Conservation (phyloP, 192 early-diverging fungal genomes). For the Backusella mclennaniae region DNA sequence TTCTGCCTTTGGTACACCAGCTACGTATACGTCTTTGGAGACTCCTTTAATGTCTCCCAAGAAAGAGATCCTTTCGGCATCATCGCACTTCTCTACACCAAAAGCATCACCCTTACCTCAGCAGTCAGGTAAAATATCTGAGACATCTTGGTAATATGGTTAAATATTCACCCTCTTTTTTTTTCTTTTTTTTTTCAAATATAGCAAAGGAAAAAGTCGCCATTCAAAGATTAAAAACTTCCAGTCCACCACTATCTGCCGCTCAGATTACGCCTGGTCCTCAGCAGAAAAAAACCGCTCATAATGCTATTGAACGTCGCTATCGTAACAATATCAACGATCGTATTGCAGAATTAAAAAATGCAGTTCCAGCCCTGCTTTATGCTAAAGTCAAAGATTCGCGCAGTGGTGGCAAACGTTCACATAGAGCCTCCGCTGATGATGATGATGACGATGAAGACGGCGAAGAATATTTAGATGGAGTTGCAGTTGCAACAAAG, state of each 20-base stretch:
- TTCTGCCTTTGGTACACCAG: neutral
- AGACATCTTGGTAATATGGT: neutral
- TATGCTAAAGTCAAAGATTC: slow-evolving; percentile 40
- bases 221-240: slow-evolving; percentile 11
- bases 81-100: neutral
- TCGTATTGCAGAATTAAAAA: slow-evolving; percentile 83
- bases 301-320: slow-evolving; percentile 92
- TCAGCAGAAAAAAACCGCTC: slow-evolving; percentile 83
- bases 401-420: neutral
- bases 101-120: neutral
- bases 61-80: neutral
- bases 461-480: slow-evolving; percentile 33
- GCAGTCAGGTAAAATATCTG: slow-evolving; percentile 1
- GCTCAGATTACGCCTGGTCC: neutral
- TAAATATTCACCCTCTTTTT: neutral
- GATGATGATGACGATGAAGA: slow-evolving; percentile 48
- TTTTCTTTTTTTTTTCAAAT: neutral
- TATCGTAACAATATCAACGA: slow-evolving; percentile 98
- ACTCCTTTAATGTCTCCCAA: slow-evolving; percentile 3
- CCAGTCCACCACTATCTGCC: neutral
- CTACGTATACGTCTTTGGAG: neutral
- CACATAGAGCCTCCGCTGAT: slow-evolving; percentile 33
- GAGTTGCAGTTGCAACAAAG: slow-evolving; percentile 80
- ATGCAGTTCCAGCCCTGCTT: slow-evolving; percentile 79
- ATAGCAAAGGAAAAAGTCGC: neutral